Evolutionary conservation across 176 grass and related monocot species (phyloP).

Genomic region (Raddia guianensis): DNA sequence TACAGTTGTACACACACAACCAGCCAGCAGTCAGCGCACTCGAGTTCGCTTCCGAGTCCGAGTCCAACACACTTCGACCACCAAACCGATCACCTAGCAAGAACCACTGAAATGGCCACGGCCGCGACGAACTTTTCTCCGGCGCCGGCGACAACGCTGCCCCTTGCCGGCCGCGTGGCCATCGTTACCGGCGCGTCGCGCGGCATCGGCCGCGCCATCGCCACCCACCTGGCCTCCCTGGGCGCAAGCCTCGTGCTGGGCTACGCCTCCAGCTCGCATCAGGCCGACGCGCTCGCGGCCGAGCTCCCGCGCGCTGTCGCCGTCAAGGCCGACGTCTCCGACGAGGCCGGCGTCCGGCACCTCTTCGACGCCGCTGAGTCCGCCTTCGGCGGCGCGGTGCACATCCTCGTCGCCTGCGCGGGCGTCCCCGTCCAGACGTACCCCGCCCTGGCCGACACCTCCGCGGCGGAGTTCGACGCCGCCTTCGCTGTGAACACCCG

Average conservation of each 20-base stretch:
- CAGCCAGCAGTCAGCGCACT: too few species aligned
- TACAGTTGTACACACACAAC: too few species aligned
- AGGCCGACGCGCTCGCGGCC: constrained; percentile 54
- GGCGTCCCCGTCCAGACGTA: constrained; percentile 44
- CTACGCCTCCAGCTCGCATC: constrained; percentile 50
- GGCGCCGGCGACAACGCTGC: neutral
- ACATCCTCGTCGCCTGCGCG: constrained; percentile 61
- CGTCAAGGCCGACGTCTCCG: constrained; percentile 42
- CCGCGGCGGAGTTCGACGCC: constrained; percentile 53
- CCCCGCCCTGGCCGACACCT: constrained; percentile 43
- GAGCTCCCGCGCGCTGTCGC: constrained; percentile 49
- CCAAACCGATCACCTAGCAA: neutral
- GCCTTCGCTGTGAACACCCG: constrained; percentile 55
- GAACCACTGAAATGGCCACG: neutral
- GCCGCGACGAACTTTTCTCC: neutral
- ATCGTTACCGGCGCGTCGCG: constrained; percentile 65
- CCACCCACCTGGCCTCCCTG: constrained; percentile 53
- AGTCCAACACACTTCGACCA: neutral
- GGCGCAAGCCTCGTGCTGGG: constrained; percentile 59
- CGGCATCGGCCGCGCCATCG: constrained; percentile 62
- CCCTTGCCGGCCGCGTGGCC: constrained; percentile 57
- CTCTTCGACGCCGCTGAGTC: constrained; percentile 64
- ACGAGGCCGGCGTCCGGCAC: constrained; percentile 38
- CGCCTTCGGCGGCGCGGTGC: constrained; percentile 49
- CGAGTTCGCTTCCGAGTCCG: neutral